phyloP scores from a whole-genome alignment of 1,284 basidiomycete species.

The Rhodotorula sp. region DNA sequence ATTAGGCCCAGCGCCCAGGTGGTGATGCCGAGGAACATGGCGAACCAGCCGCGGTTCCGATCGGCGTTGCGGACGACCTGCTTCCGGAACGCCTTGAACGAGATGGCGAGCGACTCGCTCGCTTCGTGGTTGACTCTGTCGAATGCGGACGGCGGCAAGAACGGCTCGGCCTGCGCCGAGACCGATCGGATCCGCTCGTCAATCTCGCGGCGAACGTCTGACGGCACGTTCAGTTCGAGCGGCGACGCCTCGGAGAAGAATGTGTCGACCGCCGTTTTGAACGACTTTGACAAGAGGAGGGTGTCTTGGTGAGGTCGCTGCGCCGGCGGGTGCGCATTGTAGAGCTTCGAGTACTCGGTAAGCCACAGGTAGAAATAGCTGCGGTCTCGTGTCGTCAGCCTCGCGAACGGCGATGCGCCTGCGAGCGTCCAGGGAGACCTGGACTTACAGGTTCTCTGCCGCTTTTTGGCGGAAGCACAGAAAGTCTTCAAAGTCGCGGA shows the following conservation, averaged over 20 bases:
- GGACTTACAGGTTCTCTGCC: constrained; percentile 25
- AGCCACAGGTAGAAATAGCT: constrained; percentile 28
- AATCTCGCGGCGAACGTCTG: constrained; percentile 31
- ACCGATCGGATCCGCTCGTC: constrained; percentile 18
- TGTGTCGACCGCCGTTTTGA: constrained; percentile 30
- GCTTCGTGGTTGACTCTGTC: constrained; percentile 22
- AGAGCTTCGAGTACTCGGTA: constrained; percentile 24
- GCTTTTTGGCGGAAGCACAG: constrained; percentile 30
- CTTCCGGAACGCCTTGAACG: constrained; percentile 34
- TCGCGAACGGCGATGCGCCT: too few relatives aligned
- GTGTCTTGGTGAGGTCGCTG: constrained; percentile 16
- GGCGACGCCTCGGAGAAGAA: constrained; percentile 31
- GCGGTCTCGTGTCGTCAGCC: not conserved
- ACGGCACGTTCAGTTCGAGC: constrained; percentile 37
- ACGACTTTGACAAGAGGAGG: constrained; percentile 22
- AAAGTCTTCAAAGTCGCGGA: constrained; percentile 37
- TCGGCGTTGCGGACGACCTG: constrained; percentile 34
- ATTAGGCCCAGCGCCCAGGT: constrained; percentile 33
- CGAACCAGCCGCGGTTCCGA: constrained; percentile 34
- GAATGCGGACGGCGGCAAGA: constrained; percentile 32
- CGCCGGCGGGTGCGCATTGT: constrained; percentile 5
- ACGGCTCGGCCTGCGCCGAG: constrained; percentile 12
- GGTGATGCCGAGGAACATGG: constrained; percentile 32
- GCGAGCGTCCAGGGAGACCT: not conserved
- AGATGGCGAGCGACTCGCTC: constrained; percentile 30